Percentiles rank a stretch among this genome's conserved stretches.
Conservation (phyloP, 1,284 basidiomycete species). For the Ustilago nuda region DNA sequence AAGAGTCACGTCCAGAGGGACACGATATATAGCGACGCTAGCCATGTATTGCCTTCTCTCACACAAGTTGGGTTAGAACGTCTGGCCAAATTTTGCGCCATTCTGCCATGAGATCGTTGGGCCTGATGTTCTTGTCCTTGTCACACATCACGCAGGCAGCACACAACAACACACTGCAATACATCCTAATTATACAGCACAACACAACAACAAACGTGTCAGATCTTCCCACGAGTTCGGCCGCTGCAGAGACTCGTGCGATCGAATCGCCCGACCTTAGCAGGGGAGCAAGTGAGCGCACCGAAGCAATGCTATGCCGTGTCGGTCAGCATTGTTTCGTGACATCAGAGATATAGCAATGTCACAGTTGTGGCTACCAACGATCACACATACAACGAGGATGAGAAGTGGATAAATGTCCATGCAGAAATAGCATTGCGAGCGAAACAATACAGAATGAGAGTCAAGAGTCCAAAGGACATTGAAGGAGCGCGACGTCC, state of each 20-base stretch:
- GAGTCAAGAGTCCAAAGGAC: not conserved
- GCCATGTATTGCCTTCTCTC: too few relatives aligned
- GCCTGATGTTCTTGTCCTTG: too few relatives aligned
- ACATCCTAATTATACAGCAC: not conserved
- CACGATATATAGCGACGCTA: too few relatives aligned
- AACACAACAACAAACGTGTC: not conserved
- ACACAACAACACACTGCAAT: not conserved
- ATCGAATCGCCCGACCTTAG: not conserved
- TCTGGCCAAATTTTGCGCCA: too few relatives aligned
- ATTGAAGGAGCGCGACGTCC: constrained; percentile 1
- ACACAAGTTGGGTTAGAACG: too few relatives aligned
- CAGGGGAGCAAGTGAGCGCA: not conserved
- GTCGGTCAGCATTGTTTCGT: not conserved
- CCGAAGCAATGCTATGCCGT: not conserved
- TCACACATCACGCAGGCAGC: not conserved
- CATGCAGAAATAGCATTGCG: constrained; percentile 29
- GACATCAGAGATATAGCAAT: not conserved
- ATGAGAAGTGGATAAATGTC: constrained; percentile 18
- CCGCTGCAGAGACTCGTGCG: not conserved
- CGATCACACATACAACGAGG: not conserved
- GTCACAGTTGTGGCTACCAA: not conserved
- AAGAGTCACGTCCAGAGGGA: too few relatives aligned
- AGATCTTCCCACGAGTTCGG: not conserved
- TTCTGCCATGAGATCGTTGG: too few relatives aligned
- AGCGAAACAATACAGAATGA: constrained; percentile 2